Base-by-base conservation (phyloP, 1,139 yeast genomes). In the Nakaseomyces delphensis region DNA sequence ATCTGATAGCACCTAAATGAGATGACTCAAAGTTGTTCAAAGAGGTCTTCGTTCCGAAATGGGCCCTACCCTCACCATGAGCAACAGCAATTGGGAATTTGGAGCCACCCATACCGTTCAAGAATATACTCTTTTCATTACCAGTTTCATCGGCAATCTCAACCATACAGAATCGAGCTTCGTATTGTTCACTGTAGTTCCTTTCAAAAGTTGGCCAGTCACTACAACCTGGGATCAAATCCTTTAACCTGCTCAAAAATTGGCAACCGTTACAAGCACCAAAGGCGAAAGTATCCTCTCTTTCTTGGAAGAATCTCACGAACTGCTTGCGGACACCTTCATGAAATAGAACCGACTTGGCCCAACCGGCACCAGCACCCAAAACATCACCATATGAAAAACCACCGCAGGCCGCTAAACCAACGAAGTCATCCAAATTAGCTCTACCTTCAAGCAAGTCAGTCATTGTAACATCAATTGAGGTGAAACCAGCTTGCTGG, bases 241-340 rank as follows among this genome's bases (percentile, higher is more conserved):
- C 80, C 54, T 87, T 84, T 50, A 93, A 76, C 67, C 91, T 80
- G 48, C 95, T 81, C 59, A 91, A 69, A 70, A 93, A 93, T 67
- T 93, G 99, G 69, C 99, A 93, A 48, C 99, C 99, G 62, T 93
- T 93, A 73, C 99, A 93, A 39, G 96, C 96, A 65, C 98, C 99
- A 57, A 91, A 79, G n/a, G 97, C 95, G 70, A 93, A 93, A 1
- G 98, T 91, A 59, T 91, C 95, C 19, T 70, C 68, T 66, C 98
- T 81, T 45, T 79, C 83, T 56, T 79, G 80, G 77, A 93, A 91
- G 64, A 91, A 91, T 43, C 68, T 73, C 54, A 70, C 66, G 64
- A 93, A 93, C 66, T 85, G 89, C 30, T 72, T 61, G 60, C 93
- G 79, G 38, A 93, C 83, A 43, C 69, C 71, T 29, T 79, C 85